These are phyloP conservation scores for Candida krabiensis DNA, from an alignment of 805 yeast species.

Conservation along the genomic window DNA sequence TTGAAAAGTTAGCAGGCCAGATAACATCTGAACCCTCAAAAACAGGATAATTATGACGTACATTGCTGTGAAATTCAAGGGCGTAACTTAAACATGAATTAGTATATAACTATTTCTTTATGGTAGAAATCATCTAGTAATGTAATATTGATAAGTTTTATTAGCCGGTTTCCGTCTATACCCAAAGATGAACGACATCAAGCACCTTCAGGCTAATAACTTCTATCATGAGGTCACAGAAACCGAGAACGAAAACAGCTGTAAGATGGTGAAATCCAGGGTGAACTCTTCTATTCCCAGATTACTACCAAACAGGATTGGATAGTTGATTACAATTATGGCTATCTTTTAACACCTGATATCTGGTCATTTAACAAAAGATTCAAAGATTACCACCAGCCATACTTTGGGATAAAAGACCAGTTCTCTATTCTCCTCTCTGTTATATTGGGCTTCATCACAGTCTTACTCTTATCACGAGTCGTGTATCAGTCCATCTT, in stretches of 20 bases:
- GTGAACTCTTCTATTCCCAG: constrained; percentile 19
- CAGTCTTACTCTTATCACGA: constrained; percentile 78
- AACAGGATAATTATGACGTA: too few relatives aligned
- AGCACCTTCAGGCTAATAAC: neutral
- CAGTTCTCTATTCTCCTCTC: constrained; percentile 72
- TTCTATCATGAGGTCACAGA: neutral
- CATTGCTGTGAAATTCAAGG: too few relatives aligned
- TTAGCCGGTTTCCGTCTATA: too few relatives aligned
- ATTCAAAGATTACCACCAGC: constrained; percentile 51
- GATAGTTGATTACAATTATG: constrained; percentile 76
- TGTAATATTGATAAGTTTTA: too few relatives aligned
- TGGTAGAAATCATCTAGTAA: too few relatives aligned
- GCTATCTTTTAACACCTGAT: constrained; percentile 69
- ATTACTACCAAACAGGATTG: constrained; percentile 70
- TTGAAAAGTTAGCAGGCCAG: too few relatives aligned
- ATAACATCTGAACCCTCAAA: too few relatives aligned
- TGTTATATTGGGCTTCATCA: constrained; percentile 76
- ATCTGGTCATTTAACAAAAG: constrained; percentile 55
- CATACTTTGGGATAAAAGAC: constrained; percentile 71
- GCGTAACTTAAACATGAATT: too few relatives aligned
- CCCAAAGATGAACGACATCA: neutral
- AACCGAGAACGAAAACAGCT: neutral
- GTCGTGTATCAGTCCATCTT: constrained; percentile 76
- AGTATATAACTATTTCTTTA: too few relatives aligned
- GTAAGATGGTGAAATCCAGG: neutral